These are phyloP conservation scores for Syzygium jambos DNA, from an alignment of 345 rosid genomes.

Conservation along the genomic window DNA sequence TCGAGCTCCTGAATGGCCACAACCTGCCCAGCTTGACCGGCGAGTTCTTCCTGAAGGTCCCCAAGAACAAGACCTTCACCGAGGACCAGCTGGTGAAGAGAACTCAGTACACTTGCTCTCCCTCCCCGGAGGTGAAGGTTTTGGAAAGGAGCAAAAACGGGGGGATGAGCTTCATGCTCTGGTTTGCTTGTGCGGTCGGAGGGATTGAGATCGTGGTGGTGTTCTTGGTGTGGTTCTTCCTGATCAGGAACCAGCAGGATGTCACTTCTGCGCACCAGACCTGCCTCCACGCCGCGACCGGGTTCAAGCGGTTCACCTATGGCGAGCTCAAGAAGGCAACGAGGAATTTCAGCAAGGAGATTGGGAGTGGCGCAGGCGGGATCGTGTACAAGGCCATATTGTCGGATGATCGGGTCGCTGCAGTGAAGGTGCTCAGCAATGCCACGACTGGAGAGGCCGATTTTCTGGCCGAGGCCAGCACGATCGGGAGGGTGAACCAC, in stretches of 20 bases:
- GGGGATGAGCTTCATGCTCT: slow-evolving; percentile 7
- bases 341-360: slow-evolving; percentile 8
- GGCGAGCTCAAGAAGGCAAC: slow-evolving; percentile 8
- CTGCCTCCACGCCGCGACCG: neutral
- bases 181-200: slow-evolving; percentile 15
- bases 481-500: slow-evolving; percentile 22
- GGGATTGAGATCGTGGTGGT: neutral
- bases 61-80: neutral
- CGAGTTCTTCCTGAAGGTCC: neutral
- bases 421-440: slow-evolving; percentile 14
- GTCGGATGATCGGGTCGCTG: neutral
- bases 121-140: neutral
- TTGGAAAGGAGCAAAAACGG: neutral
- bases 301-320: slow-evolving; percentile 9
- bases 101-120: neutral
- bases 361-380: slow-evolving; percentile 22
- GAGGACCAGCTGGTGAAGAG: neutral
- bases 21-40: neutral
- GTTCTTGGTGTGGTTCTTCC: slow-evolving; percentile 1
- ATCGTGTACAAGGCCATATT: slow-evolving; percentile 9
- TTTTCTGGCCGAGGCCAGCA: slow-evolving; percentile 20
- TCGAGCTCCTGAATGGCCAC: slow-evolving; percentile 1
- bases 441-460: slow-evolving; percentile 9
- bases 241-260: slow-evolving; percentile 1
- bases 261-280: neutral